Evolutionary conservation across 1,284 basidiomycete species (phyloP).

Genomic region (Agroathelia rolfsii): DNA sequence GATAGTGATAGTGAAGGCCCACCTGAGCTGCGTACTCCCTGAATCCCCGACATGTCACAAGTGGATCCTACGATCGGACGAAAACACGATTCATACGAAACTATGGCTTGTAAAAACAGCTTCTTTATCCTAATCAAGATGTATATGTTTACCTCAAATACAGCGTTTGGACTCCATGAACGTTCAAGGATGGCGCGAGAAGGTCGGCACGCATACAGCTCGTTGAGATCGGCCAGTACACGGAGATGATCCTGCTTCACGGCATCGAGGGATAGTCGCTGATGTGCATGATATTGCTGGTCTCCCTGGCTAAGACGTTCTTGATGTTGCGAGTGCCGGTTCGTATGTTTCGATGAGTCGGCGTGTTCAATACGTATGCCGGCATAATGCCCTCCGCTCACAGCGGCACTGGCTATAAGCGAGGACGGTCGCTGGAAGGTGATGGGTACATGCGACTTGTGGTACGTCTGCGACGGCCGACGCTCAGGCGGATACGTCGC

Average conservation of each 20-base stretch:
- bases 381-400: slow-evolving; percentile 50
- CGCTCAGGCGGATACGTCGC: too few relatives aligned
- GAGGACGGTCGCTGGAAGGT: slow-evolving; percentile 36
- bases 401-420: slow-evolving; percentile 43
- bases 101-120: slow-evolving; percentile 7
- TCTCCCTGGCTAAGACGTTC: background rate
- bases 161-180: slow-evolving; percentile 48
- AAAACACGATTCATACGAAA: slow-evolving; percentile 1
- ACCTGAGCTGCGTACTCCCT: slow-evolving; percentile 48
- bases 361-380: too few relatives aligned
- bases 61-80: slow-evolving; percentile 32
- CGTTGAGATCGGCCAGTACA: slow-evolving; percentile 42
- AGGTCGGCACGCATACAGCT: slow-evolving; percentile 50
- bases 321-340: slow-evolving; percentile 2
- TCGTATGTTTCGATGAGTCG: background rate
- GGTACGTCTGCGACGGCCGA: slow-evolving; percentile 35
- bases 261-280: slow-evolving; percentile 16
- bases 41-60: slow-evolving; percentile 39
- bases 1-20: slow-evolving; percentile 17
- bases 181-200: slow-evolving; percentile 45
- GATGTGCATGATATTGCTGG: slow-evolving; percentile 22
- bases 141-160: slow-evolving; percentile 39
- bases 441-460: slow-evolving; percentile 27
- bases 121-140: slow-evolving; percentile 1
- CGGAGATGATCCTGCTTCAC: slow-evolving; percentile 27